Conservation (phyloP, 2,329 filamentous ascomycete species). For the Clarireedia paspali region DNA sequence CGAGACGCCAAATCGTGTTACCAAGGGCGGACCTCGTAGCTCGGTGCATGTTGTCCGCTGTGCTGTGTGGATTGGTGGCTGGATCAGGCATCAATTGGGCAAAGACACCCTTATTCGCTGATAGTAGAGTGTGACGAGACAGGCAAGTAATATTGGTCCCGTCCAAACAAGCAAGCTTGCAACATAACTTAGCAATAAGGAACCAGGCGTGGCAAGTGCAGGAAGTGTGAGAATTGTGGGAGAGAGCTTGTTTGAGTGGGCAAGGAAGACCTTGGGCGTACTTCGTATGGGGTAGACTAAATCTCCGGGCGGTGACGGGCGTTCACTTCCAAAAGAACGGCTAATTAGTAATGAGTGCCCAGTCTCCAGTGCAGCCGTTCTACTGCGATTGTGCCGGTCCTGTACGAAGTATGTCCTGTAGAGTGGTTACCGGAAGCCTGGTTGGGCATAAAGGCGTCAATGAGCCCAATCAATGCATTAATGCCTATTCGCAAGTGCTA, state of each 20-base stretch:
- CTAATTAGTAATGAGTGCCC: neutral
- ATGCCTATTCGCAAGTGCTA: neutral
- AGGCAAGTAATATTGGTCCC: neutral
- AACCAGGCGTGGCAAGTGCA: slow-evolving; percentile 4
- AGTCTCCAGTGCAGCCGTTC: neutral
- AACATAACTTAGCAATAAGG: neutral
- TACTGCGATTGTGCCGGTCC: no score
- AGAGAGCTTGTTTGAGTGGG: neutral
- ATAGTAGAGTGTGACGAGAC: slow-evolving; percentile 6
- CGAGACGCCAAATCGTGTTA: neutral
- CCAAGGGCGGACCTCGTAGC: slow-evolving; percentile 7
- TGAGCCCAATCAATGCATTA: slow-evolving; percentile 9
- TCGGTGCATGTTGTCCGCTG: neutral
- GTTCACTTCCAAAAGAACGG: neutral
- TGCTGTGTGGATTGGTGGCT: slow-evolving; percentile 2
- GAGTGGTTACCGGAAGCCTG: neutral
- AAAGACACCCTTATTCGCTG: neutral
- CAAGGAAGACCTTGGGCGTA: slow-evolving; percentile 1
- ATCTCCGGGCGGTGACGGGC: slow-evolving; percentile 6
- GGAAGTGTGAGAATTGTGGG: neutral
- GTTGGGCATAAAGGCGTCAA: slow-evolving; percentile 8
- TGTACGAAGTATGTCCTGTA: neutral
- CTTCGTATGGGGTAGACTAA: neutral
- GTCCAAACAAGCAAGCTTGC: neutral
- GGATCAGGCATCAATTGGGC: slow-evolving; percentile 9